These are phyloP conservation scores for Macrolepiota dolichaula DNA, from an alignment of 768 basidiomycete genomes.

Conservation along the genomic window DNA sequence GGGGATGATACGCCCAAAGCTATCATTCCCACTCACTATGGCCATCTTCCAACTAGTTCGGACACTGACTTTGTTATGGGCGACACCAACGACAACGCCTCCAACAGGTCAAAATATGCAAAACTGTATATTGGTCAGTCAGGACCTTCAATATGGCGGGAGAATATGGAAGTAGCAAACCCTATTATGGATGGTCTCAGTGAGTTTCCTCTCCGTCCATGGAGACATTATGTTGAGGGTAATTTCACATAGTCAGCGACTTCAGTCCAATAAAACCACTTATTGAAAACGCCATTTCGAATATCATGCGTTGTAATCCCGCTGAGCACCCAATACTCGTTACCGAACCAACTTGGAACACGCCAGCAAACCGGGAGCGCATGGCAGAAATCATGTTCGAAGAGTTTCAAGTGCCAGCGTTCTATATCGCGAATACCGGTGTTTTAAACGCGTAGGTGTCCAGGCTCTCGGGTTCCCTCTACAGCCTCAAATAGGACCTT, in stretches of 20 bases:
- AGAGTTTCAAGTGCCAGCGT: constrained; percentile 90
- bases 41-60: constrained; percentile 50
- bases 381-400: constrained; percentile 99
- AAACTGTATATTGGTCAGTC: constrained; percentile 83
- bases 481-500: not conserved
- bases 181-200: constrained; percentile 84
- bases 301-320: constrained; percentile 74
- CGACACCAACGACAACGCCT: constrained; percentile 32
- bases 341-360: constrained; percentile 97
- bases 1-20: constrained; percentile 96
- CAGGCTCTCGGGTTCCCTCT: not conserved
- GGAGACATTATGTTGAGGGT: not conserved
- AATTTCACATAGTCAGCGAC: constrained; percentile 53
- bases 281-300: constrained; percentile 69
- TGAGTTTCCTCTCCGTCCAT: constrained; percentile 31
- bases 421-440: constrained; percentile 93
- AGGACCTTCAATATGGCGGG: constrained; percentile 87
- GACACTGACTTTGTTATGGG: constrained; percentile 56
- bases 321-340: constrained; percentile 89
- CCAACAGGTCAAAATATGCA: constrained; percentile 37
- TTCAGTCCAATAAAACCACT: constrained; percentile 72
- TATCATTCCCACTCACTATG: constrained; percentile 87
- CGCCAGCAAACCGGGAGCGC: constrained; percentile 84
- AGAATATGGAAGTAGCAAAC: constrained; percentile 83
- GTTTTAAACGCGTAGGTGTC: constrained; percentile 84